Conservation (phyloP, 2,329 filamentous ascomycete species). For the Cordyceps militaris region DNA sequence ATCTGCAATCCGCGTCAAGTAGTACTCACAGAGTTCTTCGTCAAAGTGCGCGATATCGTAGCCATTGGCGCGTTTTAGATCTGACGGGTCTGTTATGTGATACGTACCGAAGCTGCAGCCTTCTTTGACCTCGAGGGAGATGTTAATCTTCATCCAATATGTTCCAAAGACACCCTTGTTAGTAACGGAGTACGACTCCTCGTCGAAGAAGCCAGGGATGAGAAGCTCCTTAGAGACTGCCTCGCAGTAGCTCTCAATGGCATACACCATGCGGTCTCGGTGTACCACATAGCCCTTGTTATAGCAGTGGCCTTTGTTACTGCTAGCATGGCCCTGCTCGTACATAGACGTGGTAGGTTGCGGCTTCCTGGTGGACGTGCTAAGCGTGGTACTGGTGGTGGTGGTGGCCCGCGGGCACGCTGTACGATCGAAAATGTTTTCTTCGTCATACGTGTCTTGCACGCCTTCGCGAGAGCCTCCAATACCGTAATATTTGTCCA, state of each 20-base stretch:
- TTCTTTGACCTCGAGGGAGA: conserved; percentile 13
- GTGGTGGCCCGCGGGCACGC: neutral
- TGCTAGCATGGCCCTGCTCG: conserved; percentile 10
- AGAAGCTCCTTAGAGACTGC: neutral
- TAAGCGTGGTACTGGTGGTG: neutral
- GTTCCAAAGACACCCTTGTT: conserved; percentile 9
- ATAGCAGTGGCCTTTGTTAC: conserved; percentile 17
- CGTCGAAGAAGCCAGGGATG: conserved; percentile 1
- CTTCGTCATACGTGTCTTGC: neutral
- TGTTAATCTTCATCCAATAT: conserved; percentile 11
- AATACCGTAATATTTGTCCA: neutral
- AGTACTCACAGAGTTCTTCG: neutral
- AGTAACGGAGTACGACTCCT: neutral
- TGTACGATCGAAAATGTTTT: neutral
- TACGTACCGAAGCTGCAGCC: conserved; percentile 11
- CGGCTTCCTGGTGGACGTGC: neutral
- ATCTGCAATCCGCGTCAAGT: neutral
- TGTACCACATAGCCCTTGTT: conserved; percentile 15
- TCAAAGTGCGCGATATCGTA: neutral
- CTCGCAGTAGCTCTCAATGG: conserved; percentile 14
- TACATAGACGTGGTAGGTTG: neutral
- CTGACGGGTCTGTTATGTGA: neutral
- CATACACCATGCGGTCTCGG: conserved; percentile 10
- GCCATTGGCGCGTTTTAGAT: neutral
- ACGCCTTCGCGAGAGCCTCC: neutral